phyloP scores from a whole-genome alignment of 23 red algal genomes.

The Chondrus crispus region DNA sequence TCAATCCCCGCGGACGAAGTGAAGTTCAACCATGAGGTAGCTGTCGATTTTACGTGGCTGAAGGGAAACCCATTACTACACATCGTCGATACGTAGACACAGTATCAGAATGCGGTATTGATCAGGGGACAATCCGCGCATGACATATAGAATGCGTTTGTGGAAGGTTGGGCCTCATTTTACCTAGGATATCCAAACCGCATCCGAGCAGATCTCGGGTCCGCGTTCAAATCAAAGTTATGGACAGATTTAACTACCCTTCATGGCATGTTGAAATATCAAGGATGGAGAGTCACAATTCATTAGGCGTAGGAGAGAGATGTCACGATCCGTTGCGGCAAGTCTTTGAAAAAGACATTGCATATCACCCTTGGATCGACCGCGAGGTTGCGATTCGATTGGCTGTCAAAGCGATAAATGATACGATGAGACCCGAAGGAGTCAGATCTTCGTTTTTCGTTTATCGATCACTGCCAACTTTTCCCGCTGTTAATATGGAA shows the following conservation, averaged over 20 bases:
- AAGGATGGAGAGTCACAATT: not conserved
- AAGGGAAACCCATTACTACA: not conserved
- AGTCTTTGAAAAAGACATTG: not conserved
- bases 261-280: not conserved
- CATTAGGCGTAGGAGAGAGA: not conserved
- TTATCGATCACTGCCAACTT: not conserved
- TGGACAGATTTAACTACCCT: not conserved
- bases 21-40: not conserved
- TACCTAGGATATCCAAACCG: not conserved
- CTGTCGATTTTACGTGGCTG: not conserved
- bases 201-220: not conserved
- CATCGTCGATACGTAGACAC: conserved; percentile 6
- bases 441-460: not conserved
- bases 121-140: not conserved
- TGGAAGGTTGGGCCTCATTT: not conserved
- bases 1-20: not conserved
- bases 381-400: not conserved
- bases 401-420: not conserved
- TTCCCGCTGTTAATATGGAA: not conserved
- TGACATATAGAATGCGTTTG: conserved; percentile 7
- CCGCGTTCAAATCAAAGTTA: not conserved
- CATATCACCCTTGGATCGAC: not conserved
- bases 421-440: conserved; percentile 2
- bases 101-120: not conserved
- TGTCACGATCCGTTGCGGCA: not conserved